phyloP scores from a whole-genome alignment of 371 early-diverging fungal genomes.

The Saksenaea oblongispora region DNA sequence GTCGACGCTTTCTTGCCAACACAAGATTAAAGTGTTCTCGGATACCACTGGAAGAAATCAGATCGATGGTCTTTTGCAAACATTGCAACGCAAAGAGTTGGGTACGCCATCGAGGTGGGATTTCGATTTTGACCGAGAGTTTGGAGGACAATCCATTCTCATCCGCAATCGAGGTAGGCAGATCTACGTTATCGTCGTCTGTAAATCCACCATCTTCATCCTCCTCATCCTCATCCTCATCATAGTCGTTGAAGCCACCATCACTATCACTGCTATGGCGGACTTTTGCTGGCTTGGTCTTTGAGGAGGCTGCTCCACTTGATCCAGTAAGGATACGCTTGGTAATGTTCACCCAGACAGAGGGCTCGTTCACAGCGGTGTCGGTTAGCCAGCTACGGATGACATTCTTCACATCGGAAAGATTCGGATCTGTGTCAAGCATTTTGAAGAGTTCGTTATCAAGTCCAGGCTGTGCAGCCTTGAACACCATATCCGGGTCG shows the following conservation, averaged over 20 bases:
- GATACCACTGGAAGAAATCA: conserved; percentile 57
- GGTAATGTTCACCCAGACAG: conserved; percentile 85
- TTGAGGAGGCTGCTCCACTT: neutral
- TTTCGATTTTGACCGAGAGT: conserved; percentile 46
- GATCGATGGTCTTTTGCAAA: conserved; percentile 66
- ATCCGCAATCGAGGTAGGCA: conserved; percentile 48
- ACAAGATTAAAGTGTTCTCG: conserved; percentile 74
- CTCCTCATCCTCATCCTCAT: conserved; percentile 38
- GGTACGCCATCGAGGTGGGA: conserved; percentile 89
- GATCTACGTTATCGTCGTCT: conserved; percentile 47
- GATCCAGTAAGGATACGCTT: conserved; percentile 73
- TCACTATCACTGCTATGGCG: conserved; percentile 10
- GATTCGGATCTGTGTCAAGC: conserved; percentile 75
- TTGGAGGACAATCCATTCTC: conserved; percentile 40
- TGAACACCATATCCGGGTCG: conserved; percentile 75
- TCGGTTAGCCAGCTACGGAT: conserved; percentile 72
- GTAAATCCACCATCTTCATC: conserved; percentile 46
- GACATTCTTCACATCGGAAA: conserved; percentile 85
- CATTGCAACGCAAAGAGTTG: conserved; percentile 83
- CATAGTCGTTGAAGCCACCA: conserved; percentile 28
- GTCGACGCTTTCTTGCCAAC: conserved; percentile 57
- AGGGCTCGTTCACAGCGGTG: conserved; percentile 73
- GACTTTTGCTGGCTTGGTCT: neutral
- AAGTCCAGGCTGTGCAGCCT: conserved; percentile 63
- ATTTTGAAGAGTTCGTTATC: conserved; percentile 85